phyloP scores from a whole-genome alignment of 371 early-diverging fungal species.

The Umbelopsis sp. region DNA sequence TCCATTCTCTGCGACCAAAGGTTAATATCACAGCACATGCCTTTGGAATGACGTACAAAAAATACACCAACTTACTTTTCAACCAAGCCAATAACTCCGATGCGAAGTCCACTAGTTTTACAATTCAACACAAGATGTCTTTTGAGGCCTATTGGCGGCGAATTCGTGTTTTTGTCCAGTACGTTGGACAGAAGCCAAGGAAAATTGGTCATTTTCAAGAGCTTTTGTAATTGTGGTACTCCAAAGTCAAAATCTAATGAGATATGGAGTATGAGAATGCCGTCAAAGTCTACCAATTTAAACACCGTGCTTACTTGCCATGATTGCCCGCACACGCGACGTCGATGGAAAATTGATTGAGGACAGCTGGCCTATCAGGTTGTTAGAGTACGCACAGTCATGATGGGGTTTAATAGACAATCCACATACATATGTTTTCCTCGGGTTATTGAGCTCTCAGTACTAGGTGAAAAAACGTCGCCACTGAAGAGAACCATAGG shows the following conservation, averaged over 20 bases:
- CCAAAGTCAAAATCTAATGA: conserved; percentile 65
- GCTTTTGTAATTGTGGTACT: conserved; percentile 46
- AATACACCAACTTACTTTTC: conserved; percentile 46
- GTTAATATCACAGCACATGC: not conserved
- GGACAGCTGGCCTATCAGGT: conserved; percentile 37
- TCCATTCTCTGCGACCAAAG: conserved; percentile 52
- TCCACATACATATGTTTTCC: conserved; percentile 59
- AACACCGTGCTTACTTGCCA: conserved; percentile 19
- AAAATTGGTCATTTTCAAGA: conserved; percentile 52
- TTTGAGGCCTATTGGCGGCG: conserved; percentile 30
- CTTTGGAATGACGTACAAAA: conserved; percentile 8
- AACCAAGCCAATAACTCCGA: conserved; percentile 65
- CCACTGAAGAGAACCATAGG: conserved; percentile 62
- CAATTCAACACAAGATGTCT: conserved; percentile 42
- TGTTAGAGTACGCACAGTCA: not conserved
- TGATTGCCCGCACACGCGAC: conserved; percentile 69
- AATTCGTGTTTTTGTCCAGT: conserved; percentile 38
- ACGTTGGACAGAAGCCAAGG: conserved; percentile 72
- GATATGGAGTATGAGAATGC: not conserved
- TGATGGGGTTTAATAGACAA: not conserved
- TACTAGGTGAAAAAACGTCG: conserved; percentile 65
- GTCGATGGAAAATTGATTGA: conserved; percentile 55
- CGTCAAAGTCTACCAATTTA: conserved; percentile 15
- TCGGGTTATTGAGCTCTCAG: conserved; percentile 63
- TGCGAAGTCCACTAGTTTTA: conserved; percentile 35